Evolutionary conservation across 2,329 filamentous ascomycete species (phyloP).

Genomic region (Scortechinia acanthostroma): DNA sequence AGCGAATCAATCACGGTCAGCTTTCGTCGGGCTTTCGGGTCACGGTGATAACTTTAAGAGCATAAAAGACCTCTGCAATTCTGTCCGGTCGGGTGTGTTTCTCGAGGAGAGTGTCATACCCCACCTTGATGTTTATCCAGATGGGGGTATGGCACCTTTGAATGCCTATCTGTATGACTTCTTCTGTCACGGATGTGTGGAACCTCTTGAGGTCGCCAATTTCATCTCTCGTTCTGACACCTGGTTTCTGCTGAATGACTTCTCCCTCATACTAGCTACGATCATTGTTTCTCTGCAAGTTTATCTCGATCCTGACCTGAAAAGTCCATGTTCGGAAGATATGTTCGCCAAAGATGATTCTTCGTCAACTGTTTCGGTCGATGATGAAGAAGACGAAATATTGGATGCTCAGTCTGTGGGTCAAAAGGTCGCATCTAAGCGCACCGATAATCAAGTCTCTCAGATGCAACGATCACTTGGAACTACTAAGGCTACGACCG

Average conservation of each 20-base stretch:
- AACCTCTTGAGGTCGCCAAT: constrained; percentile 56
- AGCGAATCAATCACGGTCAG: constrained; percentile 36
- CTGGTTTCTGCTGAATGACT: constrained; percentile 68
- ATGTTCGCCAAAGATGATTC: neutral
- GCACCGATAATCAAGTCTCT: too few relatives aligned
- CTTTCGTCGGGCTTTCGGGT: constrained; percentile 68
- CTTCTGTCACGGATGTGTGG: constrained; percentile 64
- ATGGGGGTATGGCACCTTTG: constrained; percentile 30
- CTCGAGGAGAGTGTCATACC: constrained; percentile 70
- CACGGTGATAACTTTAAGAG: constrained; percentile 54
- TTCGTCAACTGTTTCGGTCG: too few relatives aligned
- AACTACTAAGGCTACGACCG: neutral
- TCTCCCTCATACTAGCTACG: constrained; percentile 26
- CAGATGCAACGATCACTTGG: too few relatives aligned
- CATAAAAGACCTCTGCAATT: constrained; percentile 61
- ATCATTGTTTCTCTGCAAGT: neutral
- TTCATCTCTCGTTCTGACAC: constrained; percentile 58
- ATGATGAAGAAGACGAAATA: neutral
- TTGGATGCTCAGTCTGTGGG: neutral
- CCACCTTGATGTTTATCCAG: constrained; percentile 50
- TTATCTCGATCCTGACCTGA: neutral
- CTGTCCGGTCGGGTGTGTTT: constrained; percentile 62
- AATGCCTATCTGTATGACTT: constrained; percentile 73
- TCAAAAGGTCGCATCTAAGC: neutral
- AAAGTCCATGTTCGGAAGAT: neutral